Base-by-base conservation (phyloP, 129 eudicot species). In the Dittrichia graveolens region DNA sequence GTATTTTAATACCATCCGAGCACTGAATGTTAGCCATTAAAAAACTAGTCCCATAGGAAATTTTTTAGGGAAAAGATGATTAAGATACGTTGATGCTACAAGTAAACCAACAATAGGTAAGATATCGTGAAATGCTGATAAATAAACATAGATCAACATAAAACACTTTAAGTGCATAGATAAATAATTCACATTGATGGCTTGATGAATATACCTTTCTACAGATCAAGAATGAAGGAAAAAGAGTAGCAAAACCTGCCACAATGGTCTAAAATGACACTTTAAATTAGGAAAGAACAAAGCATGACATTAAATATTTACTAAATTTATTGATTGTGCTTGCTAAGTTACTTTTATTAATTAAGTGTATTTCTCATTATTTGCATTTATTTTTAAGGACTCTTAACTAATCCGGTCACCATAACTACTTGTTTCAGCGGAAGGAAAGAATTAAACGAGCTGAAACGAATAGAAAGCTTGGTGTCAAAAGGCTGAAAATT, bases 401-500 rank as follows among this genome's bases (percentile, higher is more conserved):
- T 67, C 7, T 4, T 35, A 45, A 52, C 59, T 59, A 61, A 75
- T 12, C 37, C 38, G 8, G 5, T 72, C 38, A 58, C n/a, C 48
- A 8, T 34, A 43, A 41, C 50, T 7, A 54, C 39, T 24, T 72
- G 52, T 49, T 82, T 70, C 95, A 94, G 98, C 60, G 54, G 42
- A 87, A 86, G 53, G 80, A 78, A 2, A 84, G 86, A 71, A 76
- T 83, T 35, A 84, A 81, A 79, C 65, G 89, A 75, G 98, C 98
- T 15, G 84, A 85, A 67, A 69, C 82, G 65, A 82, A 83, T 57
- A 79, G 80, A 67, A 65, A 83, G 76, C 89, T 83, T 46, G 98
- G 95, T 56, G 85, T 85, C 53, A 90, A 77, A 68, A 81, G 85
- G 82, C 72, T 83, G 62, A 90, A 81, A 81, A 81, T 89, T 70